Conservation (phyloP, 768 basidiomycete species). For the Suillus decipiens region DNA sequence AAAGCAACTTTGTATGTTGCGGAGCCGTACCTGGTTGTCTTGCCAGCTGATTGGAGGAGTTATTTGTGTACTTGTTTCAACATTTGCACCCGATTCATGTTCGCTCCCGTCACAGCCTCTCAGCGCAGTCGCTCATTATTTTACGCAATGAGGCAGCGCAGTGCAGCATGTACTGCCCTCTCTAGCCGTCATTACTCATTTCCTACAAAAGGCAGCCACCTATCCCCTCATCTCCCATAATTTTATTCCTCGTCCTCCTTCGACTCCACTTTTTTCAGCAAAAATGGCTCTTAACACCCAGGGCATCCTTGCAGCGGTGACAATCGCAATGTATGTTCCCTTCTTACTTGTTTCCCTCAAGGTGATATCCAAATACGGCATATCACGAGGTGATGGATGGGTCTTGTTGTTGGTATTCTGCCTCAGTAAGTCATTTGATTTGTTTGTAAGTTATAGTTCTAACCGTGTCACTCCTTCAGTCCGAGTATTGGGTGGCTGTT, state of each 20-base stretch:
- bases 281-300: constrained; percentile 40
- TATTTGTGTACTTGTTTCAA: too few species aligned
- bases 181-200: neutral
- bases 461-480: constrained; percentile 36
- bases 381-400: constrained; percentile 65
- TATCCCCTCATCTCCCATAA: constrained; percentile 4
- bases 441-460: neutral
- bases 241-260: constrained; percentile 3
- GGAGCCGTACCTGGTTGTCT: neutral
- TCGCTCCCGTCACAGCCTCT: neutral
- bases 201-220: constrained; percentile 21
- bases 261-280: constrained; percentile 2
- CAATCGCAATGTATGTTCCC: constrained; percentile 62
- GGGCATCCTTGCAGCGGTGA: constrained; percentile 58
- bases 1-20: too few species aligned
- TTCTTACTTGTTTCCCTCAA: constrained; percentile 47
- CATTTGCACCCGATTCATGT: too few species aligned
- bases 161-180: constrained; percentile 22
- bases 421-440: constrained; percentile 41
- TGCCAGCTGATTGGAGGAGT: neutral
- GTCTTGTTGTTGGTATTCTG: constrained; percentile 66
- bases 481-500: constrained; percentile 56
- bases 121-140: neutral
- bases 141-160: neutral
- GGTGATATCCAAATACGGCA: constrained; percentile 53